These are phyloP conservation scores for Fagus crenata DNA, from an alignment of 306 rosid species.

Conservation along the genomic window DNA sequence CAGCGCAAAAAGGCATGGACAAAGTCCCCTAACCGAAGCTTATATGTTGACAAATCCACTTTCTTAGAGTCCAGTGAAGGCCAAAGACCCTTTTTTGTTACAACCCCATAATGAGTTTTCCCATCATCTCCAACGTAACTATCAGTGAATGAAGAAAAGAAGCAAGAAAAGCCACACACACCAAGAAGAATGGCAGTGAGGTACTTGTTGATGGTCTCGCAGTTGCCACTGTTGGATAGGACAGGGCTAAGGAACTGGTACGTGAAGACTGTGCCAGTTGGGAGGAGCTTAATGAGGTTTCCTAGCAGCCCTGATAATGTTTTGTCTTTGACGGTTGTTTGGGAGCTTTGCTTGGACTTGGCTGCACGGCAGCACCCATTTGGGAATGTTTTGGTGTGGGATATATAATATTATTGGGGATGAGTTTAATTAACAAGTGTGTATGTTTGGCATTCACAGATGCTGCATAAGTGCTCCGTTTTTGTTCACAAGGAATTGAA, in stretches of 20 bases:
- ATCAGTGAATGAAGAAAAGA: constrained; percentile 74
- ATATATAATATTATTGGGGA: background rate
- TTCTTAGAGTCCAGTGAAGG: constrained; percentile 47
- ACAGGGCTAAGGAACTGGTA: constrained; percentile 78
- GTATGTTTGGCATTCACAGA: too few relatives aligned
- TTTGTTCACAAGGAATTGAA: too few relatives aligned
- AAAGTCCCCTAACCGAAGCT: constrained; percentile 61
- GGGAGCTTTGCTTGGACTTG: constrained; percentile 1
- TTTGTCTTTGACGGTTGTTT: background rate
- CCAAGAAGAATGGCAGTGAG: constrained; percentile 42
- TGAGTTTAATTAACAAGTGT: too few relatives aligned
- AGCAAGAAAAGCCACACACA: constrained; percentile 55
- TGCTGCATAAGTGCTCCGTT: too few relatives aligned
- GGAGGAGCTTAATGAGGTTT: constrained; percentile 74
- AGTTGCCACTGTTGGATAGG: constrained; percentile 66
- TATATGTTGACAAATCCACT: constrained; percentile 45
- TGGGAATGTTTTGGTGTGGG: background rate
- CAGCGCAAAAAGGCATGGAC: constrained; percentile 59
- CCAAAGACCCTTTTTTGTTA: constrained; percentile 62
- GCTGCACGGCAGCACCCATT: constrained; percentile 30
- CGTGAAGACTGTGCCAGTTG: constrained; percentile 71
- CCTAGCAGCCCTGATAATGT: constrained; percentile 51
- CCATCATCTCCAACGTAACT: constrained; percentile 68
- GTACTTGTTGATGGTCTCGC: constrained; percentile 53
- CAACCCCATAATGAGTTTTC: constrained; percentile 53